Conservation (phyloP, 73 alveolate genomes). For the Paramecium tetraurelia region DNA sequence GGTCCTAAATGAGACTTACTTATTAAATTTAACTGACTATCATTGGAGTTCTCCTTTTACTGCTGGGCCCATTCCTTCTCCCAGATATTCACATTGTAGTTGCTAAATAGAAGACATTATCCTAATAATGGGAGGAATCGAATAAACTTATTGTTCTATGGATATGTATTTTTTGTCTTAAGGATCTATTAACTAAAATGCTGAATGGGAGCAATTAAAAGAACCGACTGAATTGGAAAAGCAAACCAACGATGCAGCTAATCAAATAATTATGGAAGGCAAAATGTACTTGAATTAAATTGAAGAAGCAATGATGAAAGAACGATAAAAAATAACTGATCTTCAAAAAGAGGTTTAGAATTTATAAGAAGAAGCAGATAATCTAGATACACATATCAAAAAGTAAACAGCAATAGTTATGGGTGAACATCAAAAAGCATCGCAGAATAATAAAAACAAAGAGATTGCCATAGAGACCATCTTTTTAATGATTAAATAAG, state of each 20-base stretch:
- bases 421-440: constrained; percentile 24
- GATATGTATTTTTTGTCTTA: constrained; percentile 47
- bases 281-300: constrained; percentile 45
- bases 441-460: background rate
- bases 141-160: constrained; percentile 60
- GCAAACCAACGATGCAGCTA: constrained; percentile 53
- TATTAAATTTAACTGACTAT: constrained; percentile 45
- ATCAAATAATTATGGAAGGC: constrained; percentile 39
- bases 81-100: constrained; percentile 69
- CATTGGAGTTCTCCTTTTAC: constrained; percentile 64
- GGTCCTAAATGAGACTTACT: constrained; percentile 45
- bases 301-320: constrained; percentile 57
- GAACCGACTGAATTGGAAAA: constrained; percentile 47
- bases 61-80: constrained; percentile 70
- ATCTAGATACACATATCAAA: background rate
- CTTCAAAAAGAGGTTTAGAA: constrained; percentile 14
- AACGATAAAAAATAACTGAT: constrained; percentile 34
- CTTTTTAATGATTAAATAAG: constrained; percentile 46
- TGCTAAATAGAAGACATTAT: constrained; percentile 55
- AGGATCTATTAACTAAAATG: background rate
- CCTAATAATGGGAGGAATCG: constrained; percentile 47
- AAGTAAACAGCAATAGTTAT: background rate
- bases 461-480: constrained; percentile 20
- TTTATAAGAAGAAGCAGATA: background rate
- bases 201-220: constrained; percentile 59